Base-by-base conservation (phyloP, 2,329 filamentous ascomycete species). In the Penicillium capsulatum region DNA sequence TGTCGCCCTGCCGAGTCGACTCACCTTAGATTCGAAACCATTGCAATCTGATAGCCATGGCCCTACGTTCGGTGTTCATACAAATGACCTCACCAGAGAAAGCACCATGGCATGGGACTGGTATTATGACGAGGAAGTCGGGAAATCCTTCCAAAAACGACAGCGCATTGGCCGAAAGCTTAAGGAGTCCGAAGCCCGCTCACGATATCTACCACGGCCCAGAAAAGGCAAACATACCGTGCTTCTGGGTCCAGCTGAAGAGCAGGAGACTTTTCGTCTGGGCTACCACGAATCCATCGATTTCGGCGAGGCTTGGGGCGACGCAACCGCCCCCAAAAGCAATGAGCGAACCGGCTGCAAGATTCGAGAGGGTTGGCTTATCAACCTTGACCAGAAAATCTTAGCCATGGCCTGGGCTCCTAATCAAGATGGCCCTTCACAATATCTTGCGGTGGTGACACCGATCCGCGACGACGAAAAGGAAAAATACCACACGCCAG, bases 401-500 rank as follows among this genome's bases (percentile, higher is more conserved):
- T 71, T 76, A 45, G 73, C 72, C 46, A 42, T 69, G 33, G 63
- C 63, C 11, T 74, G 71, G 71, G 67, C 66, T n/a, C 69, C 70
- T 10, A 68, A 69, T 35, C 60, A 64, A 33, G 41, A 63, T 14
- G 68, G 67, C 2, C 48, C 55, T n/a, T 65, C 61, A 14, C 79
- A 83, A 48, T 81, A 79, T 58, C 66, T 83, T 5, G 75, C 76
- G 13, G 60, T 79, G 5, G 65, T 65, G 19, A 63, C 68, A 10
- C 60, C 61, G n/a, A 61, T 66, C 15, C 55, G 60, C 7, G 53
- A 63, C 8, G 54, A 60, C 19, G 64, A 71, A 42, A 65, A 67
- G 40, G 43, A 50, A 36, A 30, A 46, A 11, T 54, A 61, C 28
- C 45, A 50, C n/a, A 42, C 52, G 28, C 56, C 47, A 37, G 57